phyloP scores from a whole-genome alignment of 495 filamentous ascomycete species.

The Penicillium dipodomyicola region DNA sequence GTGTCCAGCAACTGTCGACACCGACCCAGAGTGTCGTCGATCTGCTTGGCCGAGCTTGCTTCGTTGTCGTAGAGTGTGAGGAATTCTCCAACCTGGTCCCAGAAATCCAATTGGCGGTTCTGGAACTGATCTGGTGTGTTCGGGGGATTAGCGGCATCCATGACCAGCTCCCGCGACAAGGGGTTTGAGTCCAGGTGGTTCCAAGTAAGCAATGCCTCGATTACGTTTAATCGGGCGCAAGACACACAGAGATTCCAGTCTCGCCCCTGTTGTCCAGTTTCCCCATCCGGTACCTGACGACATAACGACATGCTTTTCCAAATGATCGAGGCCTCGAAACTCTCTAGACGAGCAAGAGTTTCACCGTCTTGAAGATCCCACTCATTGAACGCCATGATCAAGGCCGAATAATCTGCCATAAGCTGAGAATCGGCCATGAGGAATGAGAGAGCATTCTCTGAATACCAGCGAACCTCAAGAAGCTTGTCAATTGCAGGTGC shows the following conservation, averaged over 20 bases:
- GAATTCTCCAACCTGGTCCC: constrained; percentile 71
- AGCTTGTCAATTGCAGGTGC: constrained; percentile 73
- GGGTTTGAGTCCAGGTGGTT: constrained; percentile 59
- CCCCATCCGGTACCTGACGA: constrained; percentile 42
- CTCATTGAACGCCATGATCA: constrained; percentile 53
- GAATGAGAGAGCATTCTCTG: constrained; percentile 48
- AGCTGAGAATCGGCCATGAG: constrained; percentile 58
- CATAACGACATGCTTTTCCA: constrained; percentile 60
- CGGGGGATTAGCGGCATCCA: constrained; percentile 40
- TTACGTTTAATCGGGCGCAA: constrained; percentile 65
- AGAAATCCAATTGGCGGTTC: constrained; percentile 72
- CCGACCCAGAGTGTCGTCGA: constrained; percentile 60
- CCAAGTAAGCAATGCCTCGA: constrained; percentile 72
- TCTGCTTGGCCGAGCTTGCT: constrained; percentile 52
- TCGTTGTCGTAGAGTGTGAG: constrained; percentile 64
- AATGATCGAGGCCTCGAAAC: constrained; percentile 69
- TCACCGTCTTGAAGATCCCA: constrained; percentile 41
- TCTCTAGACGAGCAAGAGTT: constrained; percentile 50
- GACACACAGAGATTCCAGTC: constrained; percentile 58
- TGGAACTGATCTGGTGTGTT: constrained; percentile 50
- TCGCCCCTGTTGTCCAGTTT: constrained; percentile 37
- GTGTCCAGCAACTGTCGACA: constrained; percentile 70
- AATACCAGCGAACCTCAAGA: constrained; percentile 84
- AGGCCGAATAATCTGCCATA: constrained; percentile 60
- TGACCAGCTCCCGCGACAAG: constrained; percentile 46